A percentile compares a stretch with the other conserved stretches of the same genome.
Conservation (phyloP, 495 filamentous ascomycete genomes). For the Lasiosphaeria ovina region DNA sequence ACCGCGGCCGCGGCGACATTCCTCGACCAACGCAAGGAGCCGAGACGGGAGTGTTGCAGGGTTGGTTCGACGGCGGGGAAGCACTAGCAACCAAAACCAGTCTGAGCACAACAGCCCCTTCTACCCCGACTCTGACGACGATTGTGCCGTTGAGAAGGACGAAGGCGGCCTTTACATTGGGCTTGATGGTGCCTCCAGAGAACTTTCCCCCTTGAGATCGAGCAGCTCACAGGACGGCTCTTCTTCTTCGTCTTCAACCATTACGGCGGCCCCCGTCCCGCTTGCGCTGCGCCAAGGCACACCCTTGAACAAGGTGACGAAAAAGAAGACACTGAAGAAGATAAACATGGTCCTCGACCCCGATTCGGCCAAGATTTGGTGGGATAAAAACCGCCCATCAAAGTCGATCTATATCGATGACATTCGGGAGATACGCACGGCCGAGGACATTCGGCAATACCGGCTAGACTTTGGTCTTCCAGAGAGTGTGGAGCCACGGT, state of each 20-base stretch:
- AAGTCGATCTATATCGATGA: conserved; percentile 93
- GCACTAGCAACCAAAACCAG: conserved; percentile 67
- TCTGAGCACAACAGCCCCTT: conserved; percentile 53
- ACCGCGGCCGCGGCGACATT: conserved; percentile 53
- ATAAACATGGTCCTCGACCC: conserved; percentile 76
- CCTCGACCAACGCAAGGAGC: conserved; percentile 67
- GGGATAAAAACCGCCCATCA: conserved; percentile 72
- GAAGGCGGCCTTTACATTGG: conserved; percentile 26
- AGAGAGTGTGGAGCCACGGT: conserved; percentile 60
- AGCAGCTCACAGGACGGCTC: conserved; percentile 38
- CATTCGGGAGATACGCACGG: conserved; percentile 83
- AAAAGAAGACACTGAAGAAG: conserved; percentile 69
- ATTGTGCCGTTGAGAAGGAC: conserved; percentile 41
- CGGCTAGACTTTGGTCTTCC: conserved; percentile 75
- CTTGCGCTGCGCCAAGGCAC: conserved; percentile 72
- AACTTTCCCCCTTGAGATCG: conserved; percentile 39
- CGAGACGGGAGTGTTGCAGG: conserved; percentile 85
- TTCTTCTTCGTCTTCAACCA: conserved; percentile 12
- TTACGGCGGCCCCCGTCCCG: conserved; percentile 63
- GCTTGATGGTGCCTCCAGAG: conserved; percentile 29
- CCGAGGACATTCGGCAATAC: conserved; percentile 83
- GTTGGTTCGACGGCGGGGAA: conserved; percentile 75
- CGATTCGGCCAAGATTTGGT: conserved; percentile 78
- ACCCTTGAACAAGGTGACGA: conserved; percentile 73
- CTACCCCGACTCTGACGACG: conserved; percentile 67